Base-by-base conservation (phyloP, 192 early-diverging fungal species). In the Allomyces macrogynus region DNA sequence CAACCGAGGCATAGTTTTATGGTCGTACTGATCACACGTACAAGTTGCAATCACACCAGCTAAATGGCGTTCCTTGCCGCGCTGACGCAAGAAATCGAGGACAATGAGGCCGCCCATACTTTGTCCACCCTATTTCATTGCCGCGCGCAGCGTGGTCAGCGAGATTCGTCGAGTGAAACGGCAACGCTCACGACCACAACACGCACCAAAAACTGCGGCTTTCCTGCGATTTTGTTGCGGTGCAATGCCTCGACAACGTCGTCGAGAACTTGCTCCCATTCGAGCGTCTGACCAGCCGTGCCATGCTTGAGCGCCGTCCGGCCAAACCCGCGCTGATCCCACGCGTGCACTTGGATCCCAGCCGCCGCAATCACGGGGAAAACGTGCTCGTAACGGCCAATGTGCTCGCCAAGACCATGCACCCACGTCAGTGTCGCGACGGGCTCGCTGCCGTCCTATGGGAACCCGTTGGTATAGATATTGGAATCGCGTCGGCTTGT, bases 281-380 rank as follows among this genome's bases (percentile, higher is more conserved):
- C 77, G 49, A 74, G 72, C 49, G 77, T 74, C 24, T 71, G 64
- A 16, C 83, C 81, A 42, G 72, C 70, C 18, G 68, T 67, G 23
- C 74, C 72, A 23, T 71, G 70, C 62, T 77, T 78, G 49, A 71
- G 71, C 65, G 69, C 81, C 10, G 86, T 88, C 67, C 80, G 64
- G 16, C 86, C 86, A 66, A 77, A 83, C 44, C 86, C 86, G 62
- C 86, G 75, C 69, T 86, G 82, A 69, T 87, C 86, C 64, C 72
- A 81, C 16, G 67, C 77, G 27, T 73, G 73, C 68, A 79, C 74
- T 64, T 81, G 70, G 65, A 89, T 80, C 3, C 80, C 82, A 26
- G 67, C 65, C 42, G 65, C 71, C 42, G 76, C 74, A 66, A 85
- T 85, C 22, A 68, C 67, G 24, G 71, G 64, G 68, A 84, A 83